Percentiles rank a stretch among this genome's conserved stretches.
Evolutionary conservation across 1,284 basidiomycete genomes (phyloP).

Genomic region (Sanghuangporus sanghuang): DNA sequence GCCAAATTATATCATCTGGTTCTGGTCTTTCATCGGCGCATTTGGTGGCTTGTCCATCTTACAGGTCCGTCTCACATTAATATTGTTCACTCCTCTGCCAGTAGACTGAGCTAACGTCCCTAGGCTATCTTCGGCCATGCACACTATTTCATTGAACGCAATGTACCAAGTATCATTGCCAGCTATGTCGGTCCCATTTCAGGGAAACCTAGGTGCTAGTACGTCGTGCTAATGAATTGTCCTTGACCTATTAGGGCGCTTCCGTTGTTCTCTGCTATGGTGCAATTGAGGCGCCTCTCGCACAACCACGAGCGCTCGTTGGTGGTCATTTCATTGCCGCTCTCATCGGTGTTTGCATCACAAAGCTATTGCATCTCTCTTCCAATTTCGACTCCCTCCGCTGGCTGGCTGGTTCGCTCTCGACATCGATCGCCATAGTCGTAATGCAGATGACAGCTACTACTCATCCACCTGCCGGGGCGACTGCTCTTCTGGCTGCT

Average conservation of each 20-base stretch:
- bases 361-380: constrained; percentile 47
- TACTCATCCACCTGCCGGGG: constrained; percentile 59
- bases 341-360: constrained; percentile 47
- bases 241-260: constrained; percentile 39
- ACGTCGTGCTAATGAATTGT: neutral
- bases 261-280: constrained; percentile 57
- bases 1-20: constrained; percentile 38
- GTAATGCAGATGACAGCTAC: constrained; percentile 53
- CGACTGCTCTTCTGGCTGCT: constrained; percentile 43
- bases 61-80: constrained; percentile 29
- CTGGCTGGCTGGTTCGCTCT: constrained; percentile 54
- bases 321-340: constrained; percentile 54
- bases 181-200: constrained; percentile 36
- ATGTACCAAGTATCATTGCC: constrained; percentile 45
- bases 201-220: neutral
- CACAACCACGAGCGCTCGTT: constrained; percentile 56
- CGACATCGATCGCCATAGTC: constrained; percentile 45
- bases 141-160: constrained; percentile 41
- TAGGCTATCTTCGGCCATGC: constrained; percentile 40
- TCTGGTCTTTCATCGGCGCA: constrained; percentile 45
- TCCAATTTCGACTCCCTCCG: constrained; percentile 36
- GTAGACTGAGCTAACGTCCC: neutral
- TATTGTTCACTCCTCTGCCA: neutral
- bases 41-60: constrained; percentile 53
- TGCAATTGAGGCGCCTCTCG: constrained; percentile 52